phyloP scores from a whole-genome alignment of 2,329 filamentous ascomycete genomes.

The Trichoderma brevicompactum region DNA sequence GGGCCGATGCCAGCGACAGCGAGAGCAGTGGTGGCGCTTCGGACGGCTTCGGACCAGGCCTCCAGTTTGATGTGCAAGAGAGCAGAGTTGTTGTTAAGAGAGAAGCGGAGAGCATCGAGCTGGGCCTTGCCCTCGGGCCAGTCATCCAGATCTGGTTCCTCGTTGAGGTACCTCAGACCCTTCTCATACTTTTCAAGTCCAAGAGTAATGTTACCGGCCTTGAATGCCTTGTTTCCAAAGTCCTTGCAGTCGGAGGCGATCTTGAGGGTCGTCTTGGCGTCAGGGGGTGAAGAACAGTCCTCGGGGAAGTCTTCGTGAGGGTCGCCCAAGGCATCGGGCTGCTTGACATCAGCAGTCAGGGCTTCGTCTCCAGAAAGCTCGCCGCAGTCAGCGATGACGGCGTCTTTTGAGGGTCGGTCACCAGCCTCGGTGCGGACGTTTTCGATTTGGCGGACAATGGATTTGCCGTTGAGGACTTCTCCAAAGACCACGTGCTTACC shows the following conservation, averaged over 20 bases:
- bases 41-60: constrained; percentile 70
- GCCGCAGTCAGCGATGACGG: constrained; percentile 80
- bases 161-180: constrained; percentile 84
- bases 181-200: constrained; percentile 95
- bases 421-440: constrained; percentile 73
- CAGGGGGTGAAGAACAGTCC: constrained; percentile 69
- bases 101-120: constrained; percentile 77
- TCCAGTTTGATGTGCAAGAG: constrained; percentile 82
- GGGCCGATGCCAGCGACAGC: constrained; percentile 68
- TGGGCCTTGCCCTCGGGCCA: constrained; percentile 69
- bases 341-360: constrained; percentile 67
- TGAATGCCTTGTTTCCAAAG: constrained; percentile 92
- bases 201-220: constrained; percentile 69
- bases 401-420: constrained; percentile 79
- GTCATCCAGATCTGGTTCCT: constrained; percentile 75
- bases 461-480: constrained; percentile 91
- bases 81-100: constrained; percentile 85
- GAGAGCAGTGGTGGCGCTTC: constrained; percentile 74
- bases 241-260: constrained; percentile 87
- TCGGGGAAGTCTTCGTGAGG: constrained; percentile 95
- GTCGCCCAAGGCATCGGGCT: constrained; percentile 82
- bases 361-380: constrained; percentile 77
- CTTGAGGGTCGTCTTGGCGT: constrained; percentile 70
- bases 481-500: constrained; percentile 98
- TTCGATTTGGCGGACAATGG: constrained; percentile 86